Conservation (phyloP, 2,329 filamentous ascomycete genomes). For the Trematosphaeria pertusa region DNA sequence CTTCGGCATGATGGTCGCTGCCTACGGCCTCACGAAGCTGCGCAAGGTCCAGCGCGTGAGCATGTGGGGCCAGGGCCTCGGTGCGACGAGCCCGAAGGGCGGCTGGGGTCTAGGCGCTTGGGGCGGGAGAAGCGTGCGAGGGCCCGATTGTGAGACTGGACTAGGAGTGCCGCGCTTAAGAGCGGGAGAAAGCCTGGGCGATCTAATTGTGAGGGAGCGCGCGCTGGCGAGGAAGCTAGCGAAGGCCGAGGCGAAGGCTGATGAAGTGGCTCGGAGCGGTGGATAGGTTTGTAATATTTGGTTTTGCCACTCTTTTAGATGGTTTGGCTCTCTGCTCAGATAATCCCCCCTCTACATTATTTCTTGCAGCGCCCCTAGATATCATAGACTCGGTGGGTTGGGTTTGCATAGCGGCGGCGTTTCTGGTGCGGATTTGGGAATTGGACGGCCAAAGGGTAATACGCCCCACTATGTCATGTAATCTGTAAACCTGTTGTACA, state of each 20-base stretch:
- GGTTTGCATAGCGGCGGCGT: conserved; percentile 22
- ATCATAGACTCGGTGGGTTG: too few relatives aligned
- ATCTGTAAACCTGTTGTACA: too few relatives aligned
- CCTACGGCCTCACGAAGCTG: conserved; percentile 83
- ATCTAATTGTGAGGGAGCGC: conserved; percentile 37
- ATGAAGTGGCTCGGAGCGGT: conserved; percentile 15
- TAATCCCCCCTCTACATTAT: conserved; percentile 23
- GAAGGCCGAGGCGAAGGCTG: conserved; percentile 33
- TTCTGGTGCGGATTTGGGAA: neutral
- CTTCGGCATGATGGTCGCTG: conserved; percentile 78
- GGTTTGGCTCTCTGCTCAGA: conserved; percentile 29
- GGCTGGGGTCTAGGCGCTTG: conserved; percentile 38
- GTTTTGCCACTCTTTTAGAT: conserved; percentile 4
- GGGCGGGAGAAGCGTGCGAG: conserved; percentile 34
- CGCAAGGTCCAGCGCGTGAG: conserved; percentile 85
- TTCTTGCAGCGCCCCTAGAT: too few relatives aligned
- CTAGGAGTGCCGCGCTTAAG: conserved; percentile 18
- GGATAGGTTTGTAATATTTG: conserved; percentile 1
- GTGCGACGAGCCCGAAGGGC: conserved; percentile 14
- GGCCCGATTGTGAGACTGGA: conserved; percentile 28
- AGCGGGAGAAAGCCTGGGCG: conserved; percentile 30
- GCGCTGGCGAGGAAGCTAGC: conserved; percentile 34
- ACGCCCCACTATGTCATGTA: too few relatives aligned
- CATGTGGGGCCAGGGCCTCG: conserved; percentile 70
- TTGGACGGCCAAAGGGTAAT: too few relatives aligned